Evolutionary conservation across 2,329 filamentous ascomycete genomes (phyloP), one percentile per base, ranked within the genome.

Genomic region (Penicillium sp.): DNA sequence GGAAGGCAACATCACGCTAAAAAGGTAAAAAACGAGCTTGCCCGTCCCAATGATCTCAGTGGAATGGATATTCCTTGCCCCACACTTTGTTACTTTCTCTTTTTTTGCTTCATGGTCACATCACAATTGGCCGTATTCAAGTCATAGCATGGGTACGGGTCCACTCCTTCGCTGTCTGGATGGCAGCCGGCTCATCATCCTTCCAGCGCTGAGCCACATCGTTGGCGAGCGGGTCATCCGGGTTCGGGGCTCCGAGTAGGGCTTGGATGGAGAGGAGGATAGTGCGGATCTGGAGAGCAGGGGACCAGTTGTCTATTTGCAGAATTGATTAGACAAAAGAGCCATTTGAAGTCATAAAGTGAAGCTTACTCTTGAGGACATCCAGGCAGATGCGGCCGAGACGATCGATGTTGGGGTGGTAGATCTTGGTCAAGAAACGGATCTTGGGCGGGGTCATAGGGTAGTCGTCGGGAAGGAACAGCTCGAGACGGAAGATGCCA

Each of bases 381-480:
- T 99, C 95, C 49, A 99, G 81, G 74, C 96, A 99, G 78, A 99
- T 99, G 59, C 95, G 90, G 59, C 95, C 95, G 2, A 99, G 86
- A 78, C 96, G 96, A 76, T 99, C 95, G 67, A 99, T 97, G 75
- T 99, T 99, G 52, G 95, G 95, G 76, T 99, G 96, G 78, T 98
- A 99, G 76, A 99, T 98, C 80, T 96, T 97, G 68, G 96, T 99
- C 51, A 99, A 83, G 78, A 99, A 99, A 54, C 95, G 90, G 72
- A 99, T 97, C 82, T 97, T 97, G 46, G 95, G 95, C 53, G 95
- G 93, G 33, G 92, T 96, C 95, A 99, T 99, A 43, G 95, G 95
- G 75, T 99, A 99, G 80, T 99, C 95, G 71, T 99, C 95, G 45
- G 96, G 96, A 24, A 99, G 84, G 76, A 99, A 99, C 21, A 99